A percentile compares a stretch with the other conserved stretches of the same genome.
Conservation (phyloP, 75 land plant species). For the Picea glauca region DNA sequence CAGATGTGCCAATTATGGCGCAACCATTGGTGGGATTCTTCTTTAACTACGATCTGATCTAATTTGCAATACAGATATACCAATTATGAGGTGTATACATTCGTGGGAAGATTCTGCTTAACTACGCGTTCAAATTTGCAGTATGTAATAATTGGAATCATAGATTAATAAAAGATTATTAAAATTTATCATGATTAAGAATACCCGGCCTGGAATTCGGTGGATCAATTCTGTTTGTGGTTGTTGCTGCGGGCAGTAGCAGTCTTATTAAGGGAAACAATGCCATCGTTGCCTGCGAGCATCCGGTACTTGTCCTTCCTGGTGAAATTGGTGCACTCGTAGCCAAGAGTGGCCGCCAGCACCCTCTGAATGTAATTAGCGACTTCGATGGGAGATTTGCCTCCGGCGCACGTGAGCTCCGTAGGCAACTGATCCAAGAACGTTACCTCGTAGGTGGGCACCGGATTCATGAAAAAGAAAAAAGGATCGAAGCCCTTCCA, state of each 20-base stretch:
- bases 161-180: too few relatives aligned
- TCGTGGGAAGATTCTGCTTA: too few relatives aligned
- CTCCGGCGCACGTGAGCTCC: constrained; percentile 26
- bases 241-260: neutral
- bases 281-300: constrained; percentile 82
- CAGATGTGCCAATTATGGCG: too few relatives aligned
- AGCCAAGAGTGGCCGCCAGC: constrained; percentile 62
- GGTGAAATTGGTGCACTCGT: constrained; percentile 77
- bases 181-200: too few relatives aligned
- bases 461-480: constrained; percentile 85
- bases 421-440: constrained; percentile 31
- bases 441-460: constrained; percentile 40
- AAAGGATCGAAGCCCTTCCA: constrained; percentile 72
- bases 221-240: neutral
- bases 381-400: constrained; percentile 61
- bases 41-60: too few relatives aligned
- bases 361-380: constrained; percentile 77
- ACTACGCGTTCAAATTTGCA: too few relatives aligned
- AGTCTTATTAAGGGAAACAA: constrained; percentile 28
- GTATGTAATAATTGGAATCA: too few relatives aligned
- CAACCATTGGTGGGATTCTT: too few relatives aligned
- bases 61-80: too few relatives aligned
- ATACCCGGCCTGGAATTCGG: too few relatives aligned
- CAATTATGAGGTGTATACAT: too few relatives aligned
- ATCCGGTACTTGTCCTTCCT: constrained; percentile 67